Percentiles rank a stretch among this genome's conserved stretches.
phyloP scores from a whole-genome alignment of 2,329 filamentous ascomycete species.

The Paraphaeosphaeria sporulosa region DNA sequence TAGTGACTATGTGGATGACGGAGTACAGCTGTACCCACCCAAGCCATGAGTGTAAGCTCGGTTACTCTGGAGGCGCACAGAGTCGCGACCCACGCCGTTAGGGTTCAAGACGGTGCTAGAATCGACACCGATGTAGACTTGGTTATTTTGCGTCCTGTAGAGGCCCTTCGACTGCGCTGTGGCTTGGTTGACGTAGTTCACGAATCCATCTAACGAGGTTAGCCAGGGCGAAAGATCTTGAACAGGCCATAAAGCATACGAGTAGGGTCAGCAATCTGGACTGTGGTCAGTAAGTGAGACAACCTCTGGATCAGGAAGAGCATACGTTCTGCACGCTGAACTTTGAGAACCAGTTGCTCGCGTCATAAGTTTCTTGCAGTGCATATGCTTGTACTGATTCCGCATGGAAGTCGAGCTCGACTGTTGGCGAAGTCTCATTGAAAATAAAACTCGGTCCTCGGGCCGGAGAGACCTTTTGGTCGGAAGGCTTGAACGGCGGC shows the following conservation, averaged over 20 bases:
- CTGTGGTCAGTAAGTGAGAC: conserved; percentile 13
- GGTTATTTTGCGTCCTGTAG: conserved; percentile 39
- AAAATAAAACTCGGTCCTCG: conserved; percentile 7
- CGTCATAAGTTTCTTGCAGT: conserved; percentile 47
- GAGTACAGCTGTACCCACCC: too few species aligned
- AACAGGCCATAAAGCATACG: conserved; percentile 26
- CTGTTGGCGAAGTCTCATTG: conserved; percentile 22
- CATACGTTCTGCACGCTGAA: conserved; percentile 44
- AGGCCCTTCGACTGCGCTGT: conserved; percentile 44
- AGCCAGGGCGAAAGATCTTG: neutral
- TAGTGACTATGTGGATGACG: too few species aligned
- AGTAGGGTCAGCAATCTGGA: conserved; percentile 45
- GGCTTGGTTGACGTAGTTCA: conserved; percentile 45
- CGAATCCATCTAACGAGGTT: conserved; percentile 41
- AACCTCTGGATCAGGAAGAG: neutral
- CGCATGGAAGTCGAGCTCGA: conserved; percentile 11
- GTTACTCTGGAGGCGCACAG: conserved; percentile 48
- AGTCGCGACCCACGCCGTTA: conserved; percentile 45
- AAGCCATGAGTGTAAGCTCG: conserved; percentile 46
- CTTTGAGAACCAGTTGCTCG: conserved; percentile 48
- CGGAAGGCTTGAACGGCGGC: conserved; percentile 15
- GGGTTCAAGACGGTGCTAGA: conserved; percentile 36
- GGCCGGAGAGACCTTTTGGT: conserved; percentile 19
- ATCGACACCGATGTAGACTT: conserved; percentile 52
- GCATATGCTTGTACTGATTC: conserved; percentile 31